Conservation (phyloP, 2,329 filamentous ascomycete species). For the Monosporascus sp. region DNA sequence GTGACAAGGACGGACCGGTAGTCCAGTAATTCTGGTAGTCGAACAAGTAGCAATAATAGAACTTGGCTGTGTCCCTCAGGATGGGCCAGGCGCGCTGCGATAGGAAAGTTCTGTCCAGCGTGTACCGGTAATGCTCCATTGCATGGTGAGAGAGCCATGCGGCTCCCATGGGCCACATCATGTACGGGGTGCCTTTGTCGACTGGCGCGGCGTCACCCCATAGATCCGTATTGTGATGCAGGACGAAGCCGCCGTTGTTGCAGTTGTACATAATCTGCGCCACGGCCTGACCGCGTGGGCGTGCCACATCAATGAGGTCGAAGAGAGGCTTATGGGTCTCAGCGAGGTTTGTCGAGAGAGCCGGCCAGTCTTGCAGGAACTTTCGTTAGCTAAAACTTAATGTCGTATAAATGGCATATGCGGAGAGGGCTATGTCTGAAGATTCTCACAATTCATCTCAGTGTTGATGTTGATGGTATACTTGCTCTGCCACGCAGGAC, state of each 20-base stretch:
- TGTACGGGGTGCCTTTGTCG: conserved; percentile 23
- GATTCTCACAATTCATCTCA: conserved; percentile 9
- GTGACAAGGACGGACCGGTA: conserved; percentile 13
- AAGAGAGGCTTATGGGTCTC: conserved; percentile 38
- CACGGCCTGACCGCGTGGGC: conserved; percentile 25
- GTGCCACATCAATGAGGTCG: conserved; percentile 15
- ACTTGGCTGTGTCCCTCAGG: conserved; percentile 28
- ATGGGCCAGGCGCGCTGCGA: conserved; percentile 17
- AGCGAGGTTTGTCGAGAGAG: conserved; percentile 23
- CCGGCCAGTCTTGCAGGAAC: conserved; percentile 12
- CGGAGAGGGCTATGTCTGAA: too few relatives aligned
- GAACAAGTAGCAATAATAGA: conserved; percentile 34
- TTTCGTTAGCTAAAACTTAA: too few relatives aligned
- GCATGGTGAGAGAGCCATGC: conserved; percentile 35
- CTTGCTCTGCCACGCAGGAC: conserved; percentile 3
- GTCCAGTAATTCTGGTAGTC: conserved; percentile 17
- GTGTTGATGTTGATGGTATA: conserved; percentile 13
- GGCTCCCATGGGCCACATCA: conserved; percentile 33
- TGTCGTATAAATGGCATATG: too few relatives aligned
- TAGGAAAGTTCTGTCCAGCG: conserved; percentile 24
- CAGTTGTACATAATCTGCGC: conserved; percentile 32
- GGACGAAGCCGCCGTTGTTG: conserved; percentile 25
- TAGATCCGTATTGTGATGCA: conserved; percentile 34
- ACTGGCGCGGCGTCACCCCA: conserved; percentile 33
- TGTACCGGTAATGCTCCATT: conserved; percentile 33